Base-by-base conservation (phyloP, 371 early-diverging fungal genomes). In the Dinochytrium kinnereticum region DNA sequence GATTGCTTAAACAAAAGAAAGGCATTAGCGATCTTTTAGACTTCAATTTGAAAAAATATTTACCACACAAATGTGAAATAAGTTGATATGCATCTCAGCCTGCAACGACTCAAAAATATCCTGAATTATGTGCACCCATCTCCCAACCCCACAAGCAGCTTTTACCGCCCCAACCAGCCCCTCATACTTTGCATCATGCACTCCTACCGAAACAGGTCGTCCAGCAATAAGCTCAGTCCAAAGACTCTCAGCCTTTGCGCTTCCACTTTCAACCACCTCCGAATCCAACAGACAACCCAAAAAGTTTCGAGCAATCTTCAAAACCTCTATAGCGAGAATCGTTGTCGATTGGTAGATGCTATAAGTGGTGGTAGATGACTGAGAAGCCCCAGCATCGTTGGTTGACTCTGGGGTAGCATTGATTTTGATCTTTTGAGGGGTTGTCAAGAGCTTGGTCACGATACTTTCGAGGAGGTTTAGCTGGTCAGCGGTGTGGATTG, bases 11-110 rank as follows among this genome's bases (percentile, higher is more conserved):
- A n/a, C n/a, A n/a, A n/a, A n/a, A n/a, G n/a, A n/a, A n/a, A n/a
- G n/a, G n/a, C n/a, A n/a, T n/a, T n/a, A n/a, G n/a, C n/a, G n/a
- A n/a, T n/a, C n/a, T n/a, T n/a, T n/a, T n/a, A n/a, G n/a, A n/a
- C n/a, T n/a, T n/a, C n/a, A n/a, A n/a, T n/a, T n/a, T n/a, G n/a
- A n/a, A n/a, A n/a, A n/a, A n/a, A 37, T 40, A 44, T 44, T 44
- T 40, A 66, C 66, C 44, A 66, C 49, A 15, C 40, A 24, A 28
- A 44, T 44, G 34, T 66, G 66, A 30, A 40, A 66, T 7, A 44
- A 28, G 37, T 5, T 38, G 44, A 66, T 15, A 44, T 40, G 44
- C 13, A 26, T 30, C 2, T 66, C 66, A 2, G n/a, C 66, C 30
- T 66, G 44, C 24, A 44, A 33, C 5, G 38, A 66, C 30, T 66